Evolutionary conservation across 2,329 filamentous ascomycete genomes (phyloP).

Genomic region (Cladosporium sp.): DNA sequence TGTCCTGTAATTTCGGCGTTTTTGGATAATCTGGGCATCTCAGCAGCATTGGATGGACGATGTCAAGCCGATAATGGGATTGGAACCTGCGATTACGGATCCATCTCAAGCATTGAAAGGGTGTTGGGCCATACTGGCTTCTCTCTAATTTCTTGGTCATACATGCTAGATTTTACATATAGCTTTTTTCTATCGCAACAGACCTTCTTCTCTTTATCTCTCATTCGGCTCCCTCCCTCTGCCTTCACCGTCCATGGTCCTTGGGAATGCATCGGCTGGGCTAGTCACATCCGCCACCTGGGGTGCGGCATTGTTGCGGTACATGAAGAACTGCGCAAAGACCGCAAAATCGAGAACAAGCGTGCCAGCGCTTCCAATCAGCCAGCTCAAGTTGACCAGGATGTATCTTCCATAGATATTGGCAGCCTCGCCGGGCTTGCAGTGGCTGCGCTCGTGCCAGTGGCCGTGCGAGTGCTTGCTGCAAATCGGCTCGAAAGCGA

Average conservation of each 20-base stretch:
- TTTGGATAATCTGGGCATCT: too few relatives aligned
- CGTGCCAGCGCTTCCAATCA: constrained; percentile 84
- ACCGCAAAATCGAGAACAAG: constrained; percentile 79
- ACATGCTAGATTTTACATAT: not conserved
- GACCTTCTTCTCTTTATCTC: constrained; percentile 8
- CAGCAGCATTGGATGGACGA: too few relatives aligned
- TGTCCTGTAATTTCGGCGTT: not conserved
- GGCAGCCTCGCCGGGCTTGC: constrained; percentile 61
- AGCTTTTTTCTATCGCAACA: not conserved
- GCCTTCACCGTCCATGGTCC: constrained; percentile 21
- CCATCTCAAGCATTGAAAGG: not conserved
- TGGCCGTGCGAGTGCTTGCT: constrained; percentile 30
- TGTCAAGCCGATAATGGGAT: too few relatives aligned
- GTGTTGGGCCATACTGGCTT: not conserved
- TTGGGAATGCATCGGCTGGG: constrained; percentile 17
- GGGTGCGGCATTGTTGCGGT: constrained; percentile 50
- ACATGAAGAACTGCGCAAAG: constrained; percentile 89
- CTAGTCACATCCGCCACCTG: constrained; percentile 23
- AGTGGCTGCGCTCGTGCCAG: constrained; percentile 41
- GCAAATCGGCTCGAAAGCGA: constrained; percentile 81
- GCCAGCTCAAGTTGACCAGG: constrained; percentile 84
- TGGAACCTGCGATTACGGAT: too few relatives aligned
- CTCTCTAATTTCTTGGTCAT: constrained; percentile 3
- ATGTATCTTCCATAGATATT: constrained; percentile 75
- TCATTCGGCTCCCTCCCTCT: constrained; percentile 26